These are phyloP conservation scores for Piper longum DNA, from an alignment of 164 flowering plant genomes.

Conservation along the genomic window DNA sequence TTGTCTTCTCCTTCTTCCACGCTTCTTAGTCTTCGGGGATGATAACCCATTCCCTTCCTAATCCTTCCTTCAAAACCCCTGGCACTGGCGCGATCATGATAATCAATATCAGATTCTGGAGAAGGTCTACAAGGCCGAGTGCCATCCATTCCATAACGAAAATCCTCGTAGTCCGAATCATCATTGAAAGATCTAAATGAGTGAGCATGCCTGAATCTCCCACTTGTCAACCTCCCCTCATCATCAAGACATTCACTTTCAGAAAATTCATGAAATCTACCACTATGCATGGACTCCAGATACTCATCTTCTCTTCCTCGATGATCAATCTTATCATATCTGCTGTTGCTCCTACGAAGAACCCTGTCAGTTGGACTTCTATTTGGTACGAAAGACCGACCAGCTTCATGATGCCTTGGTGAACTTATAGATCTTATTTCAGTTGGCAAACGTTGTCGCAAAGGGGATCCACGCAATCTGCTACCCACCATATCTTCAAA, in stretches of 20 bases:
- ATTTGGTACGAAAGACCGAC: constrained; percentile 20
- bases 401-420: constrained; percentile 24
- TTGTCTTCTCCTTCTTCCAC: constrained; percentile 38
- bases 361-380: constrained; percentile 34
- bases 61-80: constrained; percentile 44
- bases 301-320: constrained; percentile 38
- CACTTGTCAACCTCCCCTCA: constrained; percentile 31
- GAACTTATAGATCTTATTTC: constrained; percentile 38
- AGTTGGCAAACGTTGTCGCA: constrained; percentile 14
- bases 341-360: constrained; percentile 26
- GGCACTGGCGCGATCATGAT: constrained; percentile 25
- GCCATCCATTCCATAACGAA: constrained; percentile 25
- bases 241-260: background rate
- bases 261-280: constrained; percentile 3
- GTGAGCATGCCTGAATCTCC: constrained; percentile 32
- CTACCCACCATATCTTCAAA: constrained; percentile 29
- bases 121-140: constrained; percentile 37
- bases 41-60: constrained; percentile 23
- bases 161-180: constrained; percentile 19
- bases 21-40: constrained; percentile 30
- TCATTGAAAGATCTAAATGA: constrained; percentile 33
- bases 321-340: constrained; percentile 29
- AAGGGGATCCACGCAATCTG: constrained; percentile 32
- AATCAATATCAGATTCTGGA: constrained; percentile 28
- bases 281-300: constrained; percentile 24